Base-by-base conservation (phyloP, 768 basidiomycete species). In the Tulasnella sp. region DNA sequence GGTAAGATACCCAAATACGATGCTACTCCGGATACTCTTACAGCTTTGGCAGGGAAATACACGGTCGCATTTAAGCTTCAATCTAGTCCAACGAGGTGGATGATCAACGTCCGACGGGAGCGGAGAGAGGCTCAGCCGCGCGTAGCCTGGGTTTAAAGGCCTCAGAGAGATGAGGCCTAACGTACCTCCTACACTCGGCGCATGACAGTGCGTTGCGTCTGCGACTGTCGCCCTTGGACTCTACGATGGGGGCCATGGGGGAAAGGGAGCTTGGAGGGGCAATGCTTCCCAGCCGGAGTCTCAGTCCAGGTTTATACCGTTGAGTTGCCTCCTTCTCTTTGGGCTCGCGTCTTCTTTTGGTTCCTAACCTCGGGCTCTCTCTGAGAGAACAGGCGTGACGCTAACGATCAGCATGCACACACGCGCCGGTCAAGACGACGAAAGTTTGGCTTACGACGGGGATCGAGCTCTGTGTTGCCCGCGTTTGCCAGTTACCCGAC, bases 11-110 rank as follows among this genome's bases (percentile, higher is more conserved):
- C n/a, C 9, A 31, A 42, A 58, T 28, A 74, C 31, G 81, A 76
- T 14, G 58, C 58, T 73, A 22, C 37, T 48, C 42, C n/a, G 54
- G 24, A 41, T 75, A 37, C 31, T 72, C 81, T 75, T 58, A 82
- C 81, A 82, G 76, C 81, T 82, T 48, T 64, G 73, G 40, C 81
- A 82, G 16, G 81, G 81, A 60, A 82, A 82, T 34, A 46, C 42
- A 44, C 81, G 80, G 54, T 82, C 81, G 60, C 81, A 82, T 64
- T 73, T 82, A 34, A 82, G 76, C 74, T 82, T 82, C 40, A 82
- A 75, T 75, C 81, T 82, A 64, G 76, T 50, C 8, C 37, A 34
- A 42, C 72, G 80, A 34, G 34, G 75, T 24, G 34, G 37, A 37
- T 46, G 50, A 81, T 34, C 37, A 44, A 44, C 40, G 41, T 54